Evolutionary conservation across 208 protist species (phyloP).

Genomic region (Leishmania tarentolae): DNA sequence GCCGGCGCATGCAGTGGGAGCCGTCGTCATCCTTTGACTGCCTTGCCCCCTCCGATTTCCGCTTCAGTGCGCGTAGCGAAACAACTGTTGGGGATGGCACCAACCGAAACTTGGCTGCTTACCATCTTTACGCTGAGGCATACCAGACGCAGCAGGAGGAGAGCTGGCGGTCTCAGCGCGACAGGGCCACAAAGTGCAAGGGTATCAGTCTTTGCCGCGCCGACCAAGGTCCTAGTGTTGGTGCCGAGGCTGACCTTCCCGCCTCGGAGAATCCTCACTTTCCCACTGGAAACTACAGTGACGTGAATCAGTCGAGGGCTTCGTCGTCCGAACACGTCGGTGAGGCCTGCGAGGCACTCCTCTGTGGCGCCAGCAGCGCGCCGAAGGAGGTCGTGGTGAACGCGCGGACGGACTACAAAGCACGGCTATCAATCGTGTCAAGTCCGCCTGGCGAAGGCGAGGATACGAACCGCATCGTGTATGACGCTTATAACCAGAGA

Average conservation of each 20-base stretch:
- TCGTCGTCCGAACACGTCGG: background rate
- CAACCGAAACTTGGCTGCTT: slow-evolving; percentile 49
- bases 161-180: slow-evolving; percentile 5
- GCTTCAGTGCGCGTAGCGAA: slow-evolving; percentile 16
- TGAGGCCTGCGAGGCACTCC: background rate
- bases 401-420: slow-evolving; percentile 48
- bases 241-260: slow-evolving; percentile 18
- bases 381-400: slow-evolving; percentile 40
- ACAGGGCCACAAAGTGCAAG: background rate
- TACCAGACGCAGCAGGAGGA: slow-evolving; percentile 42
- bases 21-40: slow-evolving; percentile 68
- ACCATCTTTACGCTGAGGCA: slow-evolving; percentile 63
- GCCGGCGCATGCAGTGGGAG: slow-evolving; percentile 49
- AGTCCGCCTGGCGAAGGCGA: slow-evolving; percentile 9
- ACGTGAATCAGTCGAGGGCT: background rate
- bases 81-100: slow-evolving; percentile 28
- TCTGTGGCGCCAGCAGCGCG: background rate
- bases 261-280: slow-evolving; percentile 74
- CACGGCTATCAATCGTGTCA: slow-evolving; percentile 16
- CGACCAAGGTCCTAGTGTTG: background rate
- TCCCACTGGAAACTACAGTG: slow-evolving; percentile 20
- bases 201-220: slow-evolving; percentile 26
- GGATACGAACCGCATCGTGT: slow-evolving; percentile 28
- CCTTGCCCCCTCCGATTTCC: slow-evolving; percentile 21
- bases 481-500: slow-evolving; percentile 78